These are phyloP conservation scores for Balamuthia mandrillaris DNA, from an alignment of 208 protist species.

Conservation along the genomic window DNA sequence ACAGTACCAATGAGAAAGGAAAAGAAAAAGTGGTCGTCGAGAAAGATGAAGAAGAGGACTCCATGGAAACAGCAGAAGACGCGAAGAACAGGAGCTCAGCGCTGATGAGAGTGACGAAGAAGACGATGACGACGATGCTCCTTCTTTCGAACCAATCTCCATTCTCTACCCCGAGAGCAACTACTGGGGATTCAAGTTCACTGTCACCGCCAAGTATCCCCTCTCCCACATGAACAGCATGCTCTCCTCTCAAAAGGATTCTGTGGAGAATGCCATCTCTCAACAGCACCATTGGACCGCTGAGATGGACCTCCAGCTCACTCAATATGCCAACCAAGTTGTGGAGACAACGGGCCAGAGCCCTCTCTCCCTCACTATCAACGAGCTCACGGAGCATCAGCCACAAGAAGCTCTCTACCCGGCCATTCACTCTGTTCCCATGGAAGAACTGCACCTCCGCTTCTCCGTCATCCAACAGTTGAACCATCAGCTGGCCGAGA, in stretches of 20 bases:
- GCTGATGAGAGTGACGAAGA: no score
- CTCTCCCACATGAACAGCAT: background rate
- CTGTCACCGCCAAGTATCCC: background rate
- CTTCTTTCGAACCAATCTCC: background rate
- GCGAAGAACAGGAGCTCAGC: no score
- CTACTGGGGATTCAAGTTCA: background rate
- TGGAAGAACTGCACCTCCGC: background rate
- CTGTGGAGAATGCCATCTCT: background rate
- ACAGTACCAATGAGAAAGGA: no score
- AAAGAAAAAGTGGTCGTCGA: no score
- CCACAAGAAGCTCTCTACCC: background rate
- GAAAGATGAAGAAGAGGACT: no score
- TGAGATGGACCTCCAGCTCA: background rate
- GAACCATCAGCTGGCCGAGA: background rate
- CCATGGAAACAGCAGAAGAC: no score
- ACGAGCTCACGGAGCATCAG: background rate
- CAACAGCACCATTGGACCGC: background rate
- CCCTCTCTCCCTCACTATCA: background rate
- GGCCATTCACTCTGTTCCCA: background rate
- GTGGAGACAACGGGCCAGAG: background rate
- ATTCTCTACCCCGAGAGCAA: background rate
- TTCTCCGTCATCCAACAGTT: background rate
- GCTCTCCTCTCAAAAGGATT: background rate
- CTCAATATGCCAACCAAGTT: background rate
- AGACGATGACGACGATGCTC: background rate